Percentiles rank a stretch among this genome's conserved stretches.
These are phyloP conservation scores for Ogataea hybrid DNA, from an alignment of 1,139 yeast genomes.

Conservation along the genomic window DNA sequence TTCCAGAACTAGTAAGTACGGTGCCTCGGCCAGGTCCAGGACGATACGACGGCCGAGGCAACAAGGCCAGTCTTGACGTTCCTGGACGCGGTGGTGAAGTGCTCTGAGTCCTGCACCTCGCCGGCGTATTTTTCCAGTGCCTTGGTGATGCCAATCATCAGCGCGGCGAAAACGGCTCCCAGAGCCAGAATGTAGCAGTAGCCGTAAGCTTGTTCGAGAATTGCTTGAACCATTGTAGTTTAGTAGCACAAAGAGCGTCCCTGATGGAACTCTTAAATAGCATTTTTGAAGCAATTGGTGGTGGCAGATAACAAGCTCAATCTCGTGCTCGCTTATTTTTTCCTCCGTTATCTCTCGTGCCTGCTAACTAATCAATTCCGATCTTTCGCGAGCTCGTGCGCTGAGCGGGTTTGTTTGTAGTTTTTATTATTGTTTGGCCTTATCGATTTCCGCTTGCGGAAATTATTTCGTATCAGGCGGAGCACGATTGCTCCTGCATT, in stretches of 20 bases:
- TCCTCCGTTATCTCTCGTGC: no score
- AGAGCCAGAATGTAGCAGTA: conserved; percentile 41
- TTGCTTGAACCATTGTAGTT: conserved; percentile 18
- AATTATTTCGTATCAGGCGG: neutral
- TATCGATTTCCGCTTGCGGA: conserved; percentile 8
- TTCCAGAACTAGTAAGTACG: conserved; percentile 36
- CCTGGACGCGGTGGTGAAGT: conserved; percentile 41
- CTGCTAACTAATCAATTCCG: neutral
- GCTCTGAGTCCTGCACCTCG: conserved; percentile 40
- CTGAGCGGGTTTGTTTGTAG: neutral
- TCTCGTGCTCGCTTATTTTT: no score
- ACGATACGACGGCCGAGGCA: conserved; percentile 37
- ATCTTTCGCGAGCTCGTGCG: neutral
- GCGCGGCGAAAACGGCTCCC: conserved; percentile 41
- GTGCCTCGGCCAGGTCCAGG: conserved; percentile 45
- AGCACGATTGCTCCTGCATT: neutral
- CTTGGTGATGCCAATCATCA: conserved; percentile 37
- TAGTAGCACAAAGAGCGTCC: neutral
- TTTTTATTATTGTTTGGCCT: neutral
- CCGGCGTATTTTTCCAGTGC: conserved; percentile 30
- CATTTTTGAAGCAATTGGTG: neutral
- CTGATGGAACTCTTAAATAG: neutral
- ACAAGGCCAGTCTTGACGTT: conserved; percentile 39
- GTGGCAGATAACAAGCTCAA: no score
- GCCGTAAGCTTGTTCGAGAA: conserved; percentile 36